Evolutionary conservation across 78 protist genomes (phyloP).

Genomic region (Isochrysis galbana): DNA sequence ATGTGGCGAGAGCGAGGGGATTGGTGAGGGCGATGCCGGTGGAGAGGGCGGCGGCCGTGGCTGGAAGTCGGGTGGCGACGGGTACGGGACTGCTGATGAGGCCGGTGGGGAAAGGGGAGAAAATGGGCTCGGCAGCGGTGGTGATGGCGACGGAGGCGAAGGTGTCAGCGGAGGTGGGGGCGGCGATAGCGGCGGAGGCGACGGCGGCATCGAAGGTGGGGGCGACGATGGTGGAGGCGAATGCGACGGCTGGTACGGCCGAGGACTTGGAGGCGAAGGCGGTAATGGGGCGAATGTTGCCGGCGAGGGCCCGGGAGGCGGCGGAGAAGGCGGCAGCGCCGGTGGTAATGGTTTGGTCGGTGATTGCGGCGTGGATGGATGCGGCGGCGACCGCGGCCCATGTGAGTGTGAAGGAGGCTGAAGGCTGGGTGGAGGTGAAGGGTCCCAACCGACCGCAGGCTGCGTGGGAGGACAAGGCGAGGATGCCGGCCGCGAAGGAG

Average conservation of each 20-base stretch:
- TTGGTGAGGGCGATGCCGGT: too few species aligned
- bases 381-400: neutral
- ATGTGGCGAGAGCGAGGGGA: too few species aligned
- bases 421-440: neutral
- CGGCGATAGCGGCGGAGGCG: neutral
- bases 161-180: too few species aligned
- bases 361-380: neutral
- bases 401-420: neutral
- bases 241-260: too few species aligned
- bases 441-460: neutral
- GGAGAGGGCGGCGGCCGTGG: too few species aligned
- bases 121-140: too few species aligned
- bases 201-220: neutral
- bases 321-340: neutral
- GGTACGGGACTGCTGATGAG: too few species aligned
- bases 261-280: too few species aligned
- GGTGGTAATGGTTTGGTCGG: neutral
- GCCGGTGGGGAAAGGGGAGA: too few species aligned
- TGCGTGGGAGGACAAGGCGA: neutral
- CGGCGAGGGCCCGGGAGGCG: neutral
- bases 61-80: too few species aligned
- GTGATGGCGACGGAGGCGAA: too few species aligned
- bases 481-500: neutral
- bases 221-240: neutral
- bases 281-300: too few species aligned